Evolutionary conservation across 805 yeast genomes (phyloP), one percentile per base, ranked within the genome.

Genomic region (Yamadazyma endophytica): DNA sequence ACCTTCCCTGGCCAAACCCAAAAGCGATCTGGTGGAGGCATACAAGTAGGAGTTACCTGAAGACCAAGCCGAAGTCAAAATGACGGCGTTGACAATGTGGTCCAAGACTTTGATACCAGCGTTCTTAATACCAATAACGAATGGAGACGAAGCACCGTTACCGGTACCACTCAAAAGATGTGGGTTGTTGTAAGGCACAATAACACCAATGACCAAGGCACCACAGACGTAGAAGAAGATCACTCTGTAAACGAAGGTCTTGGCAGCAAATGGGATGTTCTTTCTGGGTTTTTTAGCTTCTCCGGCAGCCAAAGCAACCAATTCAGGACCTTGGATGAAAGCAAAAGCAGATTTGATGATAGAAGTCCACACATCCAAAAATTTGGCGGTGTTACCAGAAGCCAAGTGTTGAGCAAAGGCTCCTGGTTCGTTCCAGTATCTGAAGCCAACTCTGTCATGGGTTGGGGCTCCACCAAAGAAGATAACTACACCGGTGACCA

Each of bases 1-100:
- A 11, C 47, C 50, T 18, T 39, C 36, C 23, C 29, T 26, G 7
- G 52, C 52, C 39, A 47, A 32, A 13, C 47, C 35, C 40, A 52
- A 52, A 9, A 58, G 47, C 21, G 44, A 35, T 45, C 63, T 47
- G 18, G 56, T 41, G 7, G 61, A 47, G n/a, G 54, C 50, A 26
- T 42, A 55, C 6, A 54, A 43, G 30, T 42, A 49, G 3, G 50
- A 51, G 32, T 55, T 55, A 52, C 77, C 85, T 3, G 85, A 76
- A 61, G 79, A 80, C 15, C 80, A 76, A 21, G 89, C 90, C 12
- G 87, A 79, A 48, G 82, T 72, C 38, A 83, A 56, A 38, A 85
- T 79, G 48, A 82, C 75, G 2, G 79, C 88, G 54, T 85, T 85
- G 49, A 85, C 63, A 29, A 85, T 66, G 42, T 79, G 80, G 14